Base-by-base conservation (phyloP, 441 rosid species). In the Erodium moschatum region DNA sequence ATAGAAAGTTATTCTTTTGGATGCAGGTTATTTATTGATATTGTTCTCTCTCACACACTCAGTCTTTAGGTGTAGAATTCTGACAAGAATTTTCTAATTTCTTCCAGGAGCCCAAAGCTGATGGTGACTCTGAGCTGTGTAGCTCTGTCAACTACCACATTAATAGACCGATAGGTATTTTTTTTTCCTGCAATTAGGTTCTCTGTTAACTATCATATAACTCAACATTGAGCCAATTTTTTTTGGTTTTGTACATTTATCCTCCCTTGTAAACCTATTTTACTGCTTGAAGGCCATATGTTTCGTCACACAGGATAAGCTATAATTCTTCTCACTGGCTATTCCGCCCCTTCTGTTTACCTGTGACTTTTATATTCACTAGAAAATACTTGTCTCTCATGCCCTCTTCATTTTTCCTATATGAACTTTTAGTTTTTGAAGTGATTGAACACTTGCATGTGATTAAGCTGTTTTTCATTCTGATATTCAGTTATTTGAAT, bases 1-100 rank as follows among this genome's bases (percentile, higher is more conserved):
- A 91, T 69, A 80, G 97, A 67, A 93, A 87, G 80, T 85, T 86
- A 71, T 88, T 93, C 86, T 84, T 89, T 29, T 93, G 98, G 98
- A 82, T 93, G 96, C 98, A 93, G 95, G 98, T 87, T 24, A 35
- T 40, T 75, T 66, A 56, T 56, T 56, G 63, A 19, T 20, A 56
- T 6, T 19, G 24, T 29, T 72, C 42, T 64, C 46, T 72, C 68
- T 65, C 33, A 31, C 46, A 13, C 60, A 52, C 60, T 15, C 9
- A 8, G 21, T 56, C 27, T 56, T 7, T 56, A 56, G 24, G 27
- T 56, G 29, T 56, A 19, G 24, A 31, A 24, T 68, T 24, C 5
- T 19, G 64, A 61, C 40, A 35, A 66, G 19, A 46, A 19, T 24
- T 68, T 42, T 44, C 52, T 18, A 61, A 50, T 61, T 64, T 19